phyloP scores from a whole-genome alignment of 2,329 filamentous ascomycete genomes.

The Penicillium decumbens region DNA sequence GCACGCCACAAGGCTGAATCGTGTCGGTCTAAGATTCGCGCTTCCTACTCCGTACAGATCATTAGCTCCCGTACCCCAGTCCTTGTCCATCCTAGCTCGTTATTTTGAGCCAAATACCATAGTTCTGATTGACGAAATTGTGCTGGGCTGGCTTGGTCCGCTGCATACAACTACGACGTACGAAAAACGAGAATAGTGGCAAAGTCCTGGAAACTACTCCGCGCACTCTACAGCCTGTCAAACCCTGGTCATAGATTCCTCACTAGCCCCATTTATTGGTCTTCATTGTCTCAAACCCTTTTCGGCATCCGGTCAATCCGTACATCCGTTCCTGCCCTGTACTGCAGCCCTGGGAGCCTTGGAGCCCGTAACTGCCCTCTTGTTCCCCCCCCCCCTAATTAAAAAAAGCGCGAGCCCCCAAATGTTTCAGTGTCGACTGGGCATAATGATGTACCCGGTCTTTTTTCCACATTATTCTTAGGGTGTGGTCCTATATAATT shows the following conservation, averaged over 20 bases:
- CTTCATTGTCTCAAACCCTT: background rate
- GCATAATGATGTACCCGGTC: background rate
- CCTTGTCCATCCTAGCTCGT: background rate
- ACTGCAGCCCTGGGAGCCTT: background rate
- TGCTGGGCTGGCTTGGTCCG: background rate
- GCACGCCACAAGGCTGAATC: too few relatives aligned
- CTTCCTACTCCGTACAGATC: too few relatives aligned
- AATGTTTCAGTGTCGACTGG: background rate
- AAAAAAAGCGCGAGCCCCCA: too few relatives aligned
- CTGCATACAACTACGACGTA: background rate
- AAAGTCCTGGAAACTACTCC: too few relatives aligned
- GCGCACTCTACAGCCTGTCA: too few relatives aligned
- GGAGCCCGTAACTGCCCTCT: background rate
- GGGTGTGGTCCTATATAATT: background rate
- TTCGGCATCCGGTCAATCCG: conserved; percentile 1
- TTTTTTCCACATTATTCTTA: background rate
- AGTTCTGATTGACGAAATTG: background rate
- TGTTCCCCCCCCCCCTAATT: too few relatives aligned
- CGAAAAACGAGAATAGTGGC: background rate
- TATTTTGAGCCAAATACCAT: too few relatives aligned
- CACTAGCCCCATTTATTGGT: background rate
- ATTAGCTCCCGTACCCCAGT: background rate
- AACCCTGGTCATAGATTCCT: too few relatives aligned
- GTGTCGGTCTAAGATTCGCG: too few relatives aligned
- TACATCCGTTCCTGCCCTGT: conserved; percentile 4